These are phyloP conservation scores for Wolfiporia cocos DNA, from an alignment of 1,284 basidiomycete genomes.

Conservation along the genomic window DNA sequence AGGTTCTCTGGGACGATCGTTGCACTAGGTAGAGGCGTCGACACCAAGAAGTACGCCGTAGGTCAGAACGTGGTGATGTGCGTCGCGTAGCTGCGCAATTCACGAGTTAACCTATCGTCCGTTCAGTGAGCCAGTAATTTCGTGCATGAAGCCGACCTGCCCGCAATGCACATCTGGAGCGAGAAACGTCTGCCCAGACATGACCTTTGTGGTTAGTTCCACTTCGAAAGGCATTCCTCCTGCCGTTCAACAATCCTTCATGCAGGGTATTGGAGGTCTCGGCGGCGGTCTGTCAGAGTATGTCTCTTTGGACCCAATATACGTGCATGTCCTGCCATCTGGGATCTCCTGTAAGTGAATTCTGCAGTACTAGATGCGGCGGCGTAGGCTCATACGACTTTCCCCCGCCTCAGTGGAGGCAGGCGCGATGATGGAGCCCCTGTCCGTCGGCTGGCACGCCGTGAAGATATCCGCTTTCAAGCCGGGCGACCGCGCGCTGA, in stretches of 20 bases:
- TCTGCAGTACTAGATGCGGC: neutral
- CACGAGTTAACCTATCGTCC: too few relatives aligned
- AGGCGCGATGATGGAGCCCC: conserved; percentile 27
- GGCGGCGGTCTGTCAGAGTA: conserved; percentile 26
- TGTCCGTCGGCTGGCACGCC: conserved; percentile 28
- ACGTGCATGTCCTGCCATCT: conserved; percentile 22
- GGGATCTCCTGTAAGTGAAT: conserved; percentile 15
- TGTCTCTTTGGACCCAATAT: conserved; percentile 18
- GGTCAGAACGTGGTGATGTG: conserved; percentile 28
- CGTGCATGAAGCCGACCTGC: conserved; percentile 18
- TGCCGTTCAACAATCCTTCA: neutral
- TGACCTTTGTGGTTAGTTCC: conserved; percentile 20
- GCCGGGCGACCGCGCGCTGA: conserved; percentile 21
- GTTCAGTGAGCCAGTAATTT: conserved; percentile 24
- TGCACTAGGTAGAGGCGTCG: conserved; percentile 21
- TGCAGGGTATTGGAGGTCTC: conserved; percentile 15
- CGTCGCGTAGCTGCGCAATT: neutral
- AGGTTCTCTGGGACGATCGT: conserved; percentile 28
- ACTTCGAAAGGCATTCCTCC: neutral
- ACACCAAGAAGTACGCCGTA: conserved; percentile 15
- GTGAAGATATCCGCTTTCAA: conserved; percentile 23
- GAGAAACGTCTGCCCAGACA: conserved; percentile 19
- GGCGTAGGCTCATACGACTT: neutral
- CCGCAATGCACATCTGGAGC: conserved; percentile 8
- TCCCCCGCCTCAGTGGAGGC: conserved; percentile 20